Evolutionary conservation across 768 basidiomycete species (phyloP).

Genomic region (Boletus tomentosulus): DNA sequence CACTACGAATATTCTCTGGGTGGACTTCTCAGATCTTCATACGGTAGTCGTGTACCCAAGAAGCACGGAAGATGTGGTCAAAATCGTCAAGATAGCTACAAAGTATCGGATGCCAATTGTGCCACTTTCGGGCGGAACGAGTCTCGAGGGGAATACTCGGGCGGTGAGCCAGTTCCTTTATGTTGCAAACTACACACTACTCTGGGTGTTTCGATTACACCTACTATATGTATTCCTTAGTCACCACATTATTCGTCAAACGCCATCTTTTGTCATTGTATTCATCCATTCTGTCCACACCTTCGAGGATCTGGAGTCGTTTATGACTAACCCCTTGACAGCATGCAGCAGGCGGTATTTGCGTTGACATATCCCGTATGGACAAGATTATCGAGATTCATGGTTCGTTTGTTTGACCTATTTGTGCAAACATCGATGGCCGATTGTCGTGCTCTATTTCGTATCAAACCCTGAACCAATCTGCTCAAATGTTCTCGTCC

Average conservation of each 20-base stretch:
- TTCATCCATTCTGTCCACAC: neutral
- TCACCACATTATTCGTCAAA: neutral
- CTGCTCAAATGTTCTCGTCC: neutral
- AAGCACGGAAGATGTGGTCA: slow-evolving; percentile 77
- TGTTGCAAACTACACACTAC: neutral
- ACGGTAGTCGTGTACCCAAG: slow-evolving; percentile 62
- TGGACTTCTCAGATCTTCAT: slow-evolving; percentile 37
- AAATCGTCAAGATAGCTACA: slow-evolving; percentile 69
- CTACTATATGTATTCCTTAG: neutral
- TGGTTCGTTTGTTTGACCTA: slow-evolving; percentile 37
- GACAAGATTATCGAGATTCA: slow-evolving; percentile 72
- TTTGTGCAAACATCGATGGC: neutral
- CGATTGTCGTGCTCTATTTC: neutral
- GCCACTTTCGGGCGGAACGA: slow-evolving; percentile 79
- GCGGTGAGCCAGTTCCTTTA: slow-evolving; percentile 39
- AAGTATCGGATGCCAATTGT: slow-evolving; percentile 75
- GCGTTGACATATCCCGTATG: slow-evolving; percentile 77
- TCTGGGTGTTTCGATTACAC: neutral
- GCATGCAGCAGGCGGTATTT: slow-evolving; percentile 56
- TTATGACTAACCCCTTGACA: slow-evolving; percentile 6
- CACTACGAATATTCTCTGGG: neutral
- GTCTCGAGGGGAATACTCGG: slow-evolving; percentile 71
- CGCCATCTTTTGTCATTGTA: neutral
- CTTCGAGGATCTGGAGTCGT: neutral
- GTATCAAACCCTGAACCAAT: neutral